These are phyloP conservation scores for Saccharomycopsis lassenensis DNA, from an alignment of 805 yeast genomes.

Conservation along the genomic window DNA sequence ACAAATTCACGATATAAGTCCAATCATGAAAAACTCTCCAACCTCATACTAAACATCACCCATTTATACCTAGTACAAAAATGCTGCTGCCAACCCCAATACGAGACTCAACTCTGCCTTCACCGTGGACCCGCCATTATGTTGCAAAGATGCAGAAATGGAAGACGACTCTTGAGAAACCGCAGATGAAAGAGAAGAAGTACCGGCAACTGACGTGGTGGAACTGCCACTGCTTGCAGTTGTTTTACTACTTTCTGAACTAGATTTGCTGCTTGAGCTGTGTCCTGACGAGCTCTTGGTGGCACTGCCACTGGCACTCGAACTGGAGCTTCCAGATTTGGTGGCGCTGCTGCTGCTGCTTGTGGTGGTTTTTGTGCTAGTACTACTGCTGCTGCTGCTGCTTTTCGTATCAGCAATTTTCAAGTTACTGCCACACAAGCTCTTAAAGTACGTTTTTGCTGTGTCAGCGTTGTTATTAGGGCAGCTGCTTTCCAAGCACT, in stretches of 20 bases:
- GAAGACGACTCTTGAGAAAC: too few species aligned
- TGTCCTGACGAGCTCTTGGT: neutral
- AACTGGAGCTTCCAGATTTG: neutral
- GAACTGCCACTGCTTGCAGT: too few species aligned
- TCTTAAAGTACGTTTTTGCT: constrained; percentile 51
- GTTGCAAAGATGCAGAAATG: too few species aligned
- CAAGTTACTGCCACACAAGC: constrained; percentile 38
- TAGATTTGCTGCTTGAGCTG: neutral
- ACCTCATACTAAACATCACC: too few species aligned
- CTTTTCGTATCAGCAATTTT: too few species aligned
- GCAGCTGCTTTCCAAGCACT: constrained; percentile 60
- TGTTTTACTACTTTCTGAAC: neutral
- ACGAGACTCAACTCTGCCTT: too few species aligned
- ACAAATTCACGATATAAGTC: neutral
- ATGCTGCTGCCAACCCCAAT: too few species aligned
- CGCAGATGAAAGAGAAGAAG: too few species aligned
- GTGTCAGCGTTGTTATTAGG: constrained; percentile 47
- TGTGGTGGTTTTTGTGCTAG: neutral
- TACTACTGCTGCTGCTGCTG: neutral
- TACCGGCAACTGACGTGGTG: too few species aligned
- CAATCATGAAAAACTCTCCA: neutral
- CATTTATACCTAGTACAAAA: too few species aligned
- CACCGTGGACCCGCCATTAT: too few species aligned
- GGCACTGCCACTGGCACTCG: neutral
- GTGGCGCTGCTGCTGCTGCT: constrained; percentile 1